Conservation (phyloP, 2,329 filamentous ascomycete genomes). For the Diaporthe nobilis region DNA sequence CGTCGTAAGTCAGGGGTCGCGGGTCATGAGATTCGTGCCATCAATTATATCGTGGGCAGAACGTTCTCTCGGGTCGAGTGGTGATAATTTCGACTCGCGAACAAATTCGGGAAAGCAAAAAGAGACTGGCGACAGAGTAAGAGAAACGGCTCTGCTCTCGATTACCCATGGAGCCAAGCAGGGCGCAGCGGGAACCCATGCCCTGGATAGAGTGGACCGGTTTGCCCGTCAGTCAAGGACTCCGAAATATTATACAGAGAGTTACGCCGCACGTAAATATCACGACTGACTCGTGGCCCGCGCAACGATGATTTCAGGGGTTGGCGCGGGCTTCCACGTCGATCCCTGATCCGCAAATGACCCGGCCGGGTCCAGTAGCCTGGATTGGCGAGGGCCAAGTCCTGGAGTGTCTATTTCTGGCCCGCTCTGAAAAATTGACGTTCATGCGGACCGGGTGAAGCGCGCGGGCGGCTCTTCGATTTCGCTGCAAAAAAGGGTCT, state of each 20-base stretch:
- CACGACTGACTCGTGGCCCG: slow-evolving; percentile 33
- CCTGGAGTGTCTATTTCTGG: slow-evolving; percentile 16
- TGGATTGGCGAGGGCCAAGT: slow-evolving; percentile 25
- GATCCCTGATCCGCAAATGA: slow-evolving; percentile 31
- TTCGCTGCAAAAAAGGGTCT: neutral
- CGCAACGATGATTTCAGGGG: slow-evolving; percentile 17
- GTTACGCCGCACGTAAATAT: slow-evolving; percentile 12
- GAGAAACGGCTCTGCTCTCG: slow-evolving; percentile 8
- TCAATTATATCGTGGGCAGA: slow-evolving; percentile 17
- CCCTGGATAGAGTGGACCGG: slow-evolving; percentile 14
- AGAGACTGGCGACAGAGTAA: neutral
- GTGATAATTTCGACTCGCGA: slow-evolving; percentile 26
- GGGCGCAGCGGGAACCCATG: slow-evolving; percentile 32
- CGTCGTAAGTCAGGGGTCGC: slow-evolving; percentile 25
- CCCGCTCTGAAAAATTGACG: slow-evolving; percentile 21
- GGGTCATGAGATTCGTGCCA: slow-evolving; percentile 28
- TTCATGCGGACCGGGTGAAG: slow-evolving; percentile 16
- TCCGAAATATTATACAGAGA: neutral
- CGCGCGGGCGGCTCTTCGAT: slow-evolving; percentile 21
- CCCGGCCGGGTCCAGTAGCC: slow-evolving; percentile 12
- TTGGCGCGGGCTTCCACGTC: slow-evolving; percentile 18
- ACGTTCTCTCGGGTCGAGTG: neutral
- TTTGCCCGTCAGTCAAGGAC: neutral
- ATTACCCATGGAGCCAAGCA: slow-evolving; percentile 30
- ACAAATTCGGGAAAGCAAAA: slow-evolving; percentile 16